Conservation (phyloP, 2,329 filamentous ascomycete genomes). For the Erysiphe neolycopersici region DNA sequence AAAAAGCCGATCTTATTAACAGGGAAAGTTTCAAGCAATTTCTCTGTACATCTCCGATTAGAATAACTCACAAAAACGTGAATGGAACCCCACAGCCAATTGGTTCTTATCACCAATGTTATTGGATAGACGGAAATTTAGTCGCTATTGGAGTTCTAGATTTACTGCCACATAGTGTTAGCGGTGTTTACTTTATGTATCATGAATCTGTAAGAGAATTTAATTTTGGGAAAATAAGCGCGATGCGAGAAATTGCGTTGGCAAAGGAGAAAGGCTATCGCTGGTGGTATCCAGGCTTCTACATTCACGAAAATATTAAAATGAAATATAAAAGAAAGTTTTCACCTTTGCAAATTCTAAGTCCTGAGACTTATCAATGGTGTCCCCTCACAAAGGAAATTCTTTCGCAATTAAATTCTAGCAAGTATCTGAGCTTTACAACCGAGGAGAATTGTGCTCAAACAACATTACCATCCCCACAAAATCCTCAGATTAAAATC, state of each 20-base stretch:
- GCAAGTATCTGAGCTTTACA: conserved; percentile 8
- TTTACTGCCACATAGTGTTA: conserved; percentile 48
- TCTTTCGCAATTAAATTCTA: conserved; percentile 20
- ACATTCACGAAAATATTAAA: conserved; percentile 57
- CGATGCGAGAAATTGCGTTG: conserved; percentile 44
- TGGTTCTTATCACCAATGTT: conserved; percentile 62
- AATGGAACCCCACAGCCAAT: conserved; percentile 28
- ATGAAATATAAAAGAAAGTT: conserved; percentile 74
- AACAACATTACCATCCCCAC: not conserved
- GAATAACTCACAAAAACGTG: conserved; percentile 17
- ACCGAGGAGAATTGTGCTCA: not conserved
- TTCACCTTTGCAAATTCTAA: conserved; percentile 44
- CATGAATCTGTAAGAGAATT: conserved; percentile 44
- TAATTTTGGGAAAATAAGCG: conserved; percentile 49
- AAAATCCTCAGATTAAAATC: conserved; percentile 1
- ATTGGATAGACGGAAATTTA: conserved; percentile 47
- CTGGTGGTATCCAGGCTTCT: conserved; percentile 66
- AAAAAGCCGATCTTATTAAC: conserved; percentile 30
- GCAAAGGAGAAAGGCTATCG: conserved; percentile 41
- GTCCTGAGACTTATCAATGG: conserved; percentile 39
- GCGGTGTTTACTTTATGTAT: conserved; percentile 64
- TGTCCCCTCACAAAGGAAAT: conserved; percentile 24
- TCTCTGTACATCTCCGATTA: conserved; percentile 43
- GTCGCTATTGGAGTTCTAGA: conserved; percentile 57
- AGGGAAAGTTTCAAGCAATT: conserved; percentile 40